Conservation (phyloP, 2,329 filamentous ascomycete genomes). For the Penicillium brasilianum region DNA sequence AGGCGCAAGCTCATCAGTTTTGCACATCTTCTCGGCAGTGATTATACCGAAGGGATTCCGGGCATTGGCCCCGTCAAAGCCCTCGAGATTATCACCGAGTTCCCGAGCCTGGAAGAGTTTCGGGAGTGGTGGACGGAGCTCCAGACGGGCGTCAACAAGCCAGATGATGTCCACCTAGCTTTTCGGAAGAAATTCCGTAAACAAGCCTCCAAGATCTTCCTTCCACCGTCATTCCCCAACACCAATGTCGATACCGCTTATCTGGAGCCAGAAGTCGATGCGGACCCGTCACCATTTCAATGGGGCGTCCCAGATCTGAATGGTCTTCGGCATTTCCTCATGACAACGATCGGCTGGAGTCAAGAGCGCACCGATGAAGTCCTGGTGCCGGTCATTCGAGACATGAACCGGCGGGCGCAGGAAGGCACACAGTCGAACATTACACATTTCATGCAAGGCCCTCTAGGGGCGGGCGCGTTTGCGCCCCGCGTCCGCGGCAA, state of each 20-base stretch:
- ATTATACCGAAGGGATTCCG: conserved; percentile 91
- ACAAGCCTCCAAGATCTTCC: conserved; percentile 82
- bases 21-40: conserved; percentile 87
- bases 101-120: conserved; percentile 74
- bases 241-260: conserved; percentile 81
- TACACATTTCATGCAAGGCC: conserved; percentile 84
- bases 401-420: conserved; percentile 86
- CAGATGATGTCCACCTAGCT: conserved; percentile 60
- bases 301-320: conserved; percentile 96
- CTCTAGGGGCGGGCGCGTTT: conserved; percentile 64
- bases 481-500: conserved; percentile 68
- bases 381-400: conserved; percentile 88
- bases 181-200: conserved; percentile 90
- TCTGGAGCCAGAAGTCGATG: conserved; percentile 82
- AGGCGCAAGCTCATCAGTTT: conserved; percentile 87
- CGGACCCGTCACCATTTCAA: conserved; percentile 76
- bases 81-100: conserved; percentile 91
- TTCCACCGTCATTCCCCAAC: conserved; percentile 80
- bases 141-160: conserved; percentile 68
- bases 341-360: conserved; percentile 90
- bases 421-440: conserved; percentile 97
- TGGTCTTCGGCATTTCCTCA: conserved; percentile 80
- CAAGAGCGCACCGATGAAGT: conserved; percentile 94
- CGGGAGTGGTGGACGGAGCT: conserved; percentile 85
- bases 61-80: conserved; percentile 94